phyloP scores from a whole-genome alignment of 805 yeast genomes.

The Ogataea ramenticola region DNA sequence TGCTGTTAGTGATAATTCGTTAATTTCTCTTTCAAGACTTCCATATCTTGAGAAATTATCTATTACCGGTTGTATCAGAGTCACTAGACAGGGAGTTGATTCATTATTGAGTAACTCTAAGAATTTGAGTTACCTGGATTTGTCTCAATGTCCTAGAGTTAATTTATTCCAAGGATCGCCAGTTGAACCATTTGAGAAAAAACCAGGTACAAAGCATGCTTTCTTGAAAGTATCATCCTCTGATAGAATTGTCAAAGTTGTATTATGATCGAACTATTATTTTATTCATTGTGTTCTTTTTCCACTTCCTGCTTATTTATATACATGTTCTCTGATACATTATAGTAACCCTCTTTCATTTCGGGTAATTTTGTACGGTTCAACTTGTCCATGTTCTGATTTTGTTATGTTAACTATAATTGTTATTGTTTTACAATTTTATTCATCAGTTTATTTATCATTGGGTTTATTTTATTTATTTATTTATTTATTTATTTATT shows the following conservation, averaged over 20 bases:
- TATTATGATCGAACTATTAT: slow-evolving; percentile 26
- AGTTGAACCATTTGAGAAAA: slow-evolving; percentile 46
- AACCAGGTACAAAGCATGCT: slow-evolving; percentile 47
- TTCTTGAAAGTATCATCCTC: slow-evolving; percentile 43
- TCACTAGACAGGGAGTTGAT: slow-evolving; percentile 72
- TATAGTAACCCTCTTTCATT: too few species aligned
- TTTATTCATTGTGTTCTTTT: background rate
- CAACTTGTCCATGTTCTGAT: too few species aligned
- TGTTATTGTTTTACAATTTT: too few species aligned
- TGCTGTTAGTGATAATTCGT: slow-evolving; percentile 68
- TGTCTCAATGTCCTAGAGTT: slow-evolving; percentile 68
- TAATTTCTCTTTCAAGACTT: slow-evolving; percentile 53
- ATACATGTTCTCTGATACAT: background rate
- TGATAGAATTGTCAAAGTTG: slow-evolving; percentile 51
- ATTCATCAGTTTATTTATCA: too few species aligned
- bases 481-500: too few species aligned
- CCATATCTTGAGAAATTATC: slow-evolving; percentile 39
- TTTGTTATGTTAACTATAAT: too few species aligned
- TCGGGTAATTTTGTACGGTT: too few species aligned
- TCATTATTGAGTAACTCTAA: slow-evolving; percentile 51
- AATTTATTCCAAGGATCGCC: slow-evolving; percentile 55
- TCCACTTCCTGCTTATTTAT: background rate
- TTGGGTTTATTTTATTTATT: too few species aligned
- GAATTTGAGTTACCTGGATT: slow-evolving; percentile 44
- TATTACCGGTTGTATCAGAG: slow-evolving; percentile 67